Base-by-base conservation (phyloP, 2,329 filamentous ascomycete species). In the Arthrobotrys sphaeroides region DNA sequence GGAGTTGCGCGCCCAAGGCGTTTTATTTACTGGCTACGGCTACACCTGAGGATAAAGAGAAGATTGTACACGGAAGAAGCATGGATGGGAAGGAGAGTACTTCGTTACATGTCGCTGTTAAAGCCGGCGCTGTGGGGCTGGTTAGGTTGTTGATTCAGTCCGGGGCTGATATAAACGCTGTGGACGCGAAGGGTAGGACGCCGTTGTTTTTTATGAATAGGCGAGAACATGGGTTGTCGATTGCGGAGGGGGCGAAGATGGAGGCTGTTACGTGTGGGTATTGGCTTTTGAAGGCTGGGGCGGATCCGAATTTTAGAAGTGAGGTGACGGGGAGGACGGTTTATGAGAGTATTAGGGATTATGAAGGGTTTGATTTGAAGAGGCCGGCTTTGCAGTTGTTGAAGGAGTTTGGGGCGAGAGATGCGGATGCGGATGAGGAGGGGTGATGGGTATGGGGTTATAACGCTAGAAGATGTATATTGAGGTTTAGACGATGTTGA, bases 211-310 rank as follows among this genome's bases (percentile, higher is more conserved):
- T 45, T 59, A 65, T 65, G 9, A 68, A 43, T 33, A 42, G 62
- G n/a, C 53, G 70, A 6, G 61, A 36, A 2, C 22, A 42, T 5
- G 62, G 62, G 31, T 45, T 64, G 18, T 68, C 61, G 2, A 22
- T 74, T 0, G 43, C 45, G 5, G 70, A 68, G 10, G 62, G 62
- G 3, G 53, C 42, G 18, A 16, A 22, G 0, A 9, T 7, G 1
- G 70, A 74, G 43, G 4, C 70, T 16, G 31, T 64, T 7, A 74
- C 70, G 2, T 36, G 43, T 4, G 72, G 31, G 36, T 69, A 75
- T 60, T 75, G 68, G 47, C 18, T 75, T 20, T 57, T 75, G 31
- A 38, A 75, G 26, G 72, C 72, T 12, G 72, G 72, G n/a, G 70
- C 70, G 43, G 55, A 74, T 43, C 12, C 31, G 40, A 62, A 60